Evolutionary conservation across 129 eudicot genomes (phyloP).

Genomic region (Pittosporum tobira): DNA sequence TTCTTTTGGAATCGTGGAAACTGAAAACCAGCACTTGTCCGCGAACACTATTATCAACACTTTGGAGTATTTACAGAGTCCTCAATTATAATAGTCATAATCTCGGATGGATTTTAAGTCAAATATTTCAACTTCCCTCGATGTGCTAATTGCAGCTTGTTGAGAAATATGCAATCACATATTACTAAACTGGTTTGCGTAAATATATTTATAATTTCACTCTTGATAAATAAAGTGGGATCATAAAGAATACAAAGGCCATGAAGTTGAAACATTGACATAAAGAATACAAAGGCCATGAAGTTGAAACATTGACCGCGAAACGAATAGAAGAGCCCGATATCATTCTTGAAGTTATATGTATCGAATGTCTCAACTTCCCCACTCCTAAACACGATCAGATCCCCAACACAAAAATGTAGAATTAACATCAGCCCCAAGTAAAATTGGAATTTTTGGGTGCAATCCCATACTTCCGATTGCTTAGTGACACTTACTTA

Average conservation of each 20-base stretch:
- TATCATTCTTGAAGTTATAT: constrained; percentile 81
- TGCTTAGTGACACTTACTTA: constrained; percentile 88
- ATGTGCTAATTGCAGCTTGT: constrained; percentile 80
- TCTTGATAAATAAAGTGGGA: neutral
- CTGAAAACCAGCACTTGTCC: constrained; percentile 78
- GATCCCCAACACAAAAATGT: constrained; percentile 5
- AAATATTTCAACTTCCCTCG: constrained; percentile 89
- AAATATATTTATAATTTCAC: neutral
- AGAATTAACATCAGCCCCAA: constrained; percentile 4
- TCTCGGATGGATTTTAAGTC: constrained; percentile 60
- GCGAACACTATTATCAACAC: constrained; percentile 55
- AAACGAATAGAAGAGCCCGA: constrained; percentile 89
- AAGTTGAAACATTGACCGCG: constrained; percentile 77
- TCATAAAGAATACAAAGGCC: constrained; percentile 80
- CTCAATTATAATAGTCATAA: constrained; percentile 82
- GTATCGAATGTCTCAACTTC: constrained; percentile 91
- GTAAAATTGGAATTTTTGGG: neutral
- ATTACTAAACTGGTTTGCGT: neutral
- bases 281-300: constrained; percentile 95
- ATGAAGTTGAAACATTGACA: constrained; percentile 65
- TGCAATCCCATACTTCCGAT: constrained; percentile 45
- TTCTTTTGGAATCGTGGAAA: constrained; percentile 75
- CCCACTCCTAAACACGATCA: constrained; percentile 60
- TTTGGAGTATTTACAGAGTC: constrained; percentile 84
- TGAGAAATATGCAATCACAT: constrained; percentile 23